Conservation (phyloP, 371 early-diverging fungal species). For the Catenaria anguillulae region DNA sequence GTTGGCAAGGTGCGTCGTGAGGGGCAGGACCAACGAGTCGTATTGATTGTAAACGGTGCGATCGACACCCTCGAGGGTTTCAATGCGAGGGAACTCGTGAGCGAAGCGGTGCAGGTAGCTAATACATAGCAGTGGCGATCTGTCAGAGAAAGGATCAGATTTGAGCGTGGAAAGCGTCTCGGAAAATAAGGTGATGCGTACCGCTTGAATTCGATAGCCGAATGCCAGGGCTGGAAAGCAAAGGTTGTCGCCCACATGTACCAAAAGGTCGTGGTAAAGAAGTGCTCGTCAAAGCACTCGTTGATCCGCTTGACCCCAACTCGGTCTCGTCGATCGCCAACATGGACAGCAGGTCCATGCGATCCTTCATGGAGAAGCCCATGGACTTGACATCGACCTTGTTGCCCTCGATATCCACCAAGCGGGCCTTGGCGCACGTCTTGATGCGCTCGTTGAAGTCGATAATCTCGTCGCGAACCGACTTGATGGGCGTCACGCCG, state of each 20-base stretch:
- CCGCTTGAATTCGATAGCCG: conserved; percentile 15
- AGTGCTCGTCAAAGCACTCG: conserved; percentile 13
- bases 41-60: conserved; percentile 14
- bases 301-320: conserved; percentile 12
- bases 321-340: conserved; percentile 9
- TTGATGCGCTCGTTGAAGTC: conserved; percentile 8
- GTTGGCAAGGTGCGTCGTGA: conserved; percentile 8
- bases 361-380: conserved; percentile 12
- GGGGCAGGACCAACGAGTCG: conserved; percentile 13
- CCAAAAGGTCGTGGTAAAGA: conserved; percentile 16
- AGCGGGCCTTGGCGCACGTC: conserved; percentile 11
- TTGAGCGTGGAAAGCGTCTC: too few relatives aligned
- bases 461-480: conserved; percentile 13
- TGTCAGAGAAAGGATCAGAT: too few relatives aligned
- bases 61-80: conserved; percentile 12
- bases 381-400: conserved; percentile 11
- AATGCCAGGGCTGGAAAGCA: conserved; percentile 19
- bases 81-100: conserved; percentile 16
- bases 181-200: too few relatives aligned
- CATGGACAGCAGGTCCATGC: conserved; percentile 8
- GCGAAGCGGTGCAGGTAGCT: conserved; percentile 15
- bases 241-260: conserved; percentile 14
- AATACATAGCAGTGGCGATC: too few relatives aligned
- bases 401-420: conserved; percentile 10
- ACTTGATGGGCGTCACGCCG: conserved; percentile 14